Base-by-base conservation (phyloP, 257 asterid species). In the Solanum dulcamara region DNA sequence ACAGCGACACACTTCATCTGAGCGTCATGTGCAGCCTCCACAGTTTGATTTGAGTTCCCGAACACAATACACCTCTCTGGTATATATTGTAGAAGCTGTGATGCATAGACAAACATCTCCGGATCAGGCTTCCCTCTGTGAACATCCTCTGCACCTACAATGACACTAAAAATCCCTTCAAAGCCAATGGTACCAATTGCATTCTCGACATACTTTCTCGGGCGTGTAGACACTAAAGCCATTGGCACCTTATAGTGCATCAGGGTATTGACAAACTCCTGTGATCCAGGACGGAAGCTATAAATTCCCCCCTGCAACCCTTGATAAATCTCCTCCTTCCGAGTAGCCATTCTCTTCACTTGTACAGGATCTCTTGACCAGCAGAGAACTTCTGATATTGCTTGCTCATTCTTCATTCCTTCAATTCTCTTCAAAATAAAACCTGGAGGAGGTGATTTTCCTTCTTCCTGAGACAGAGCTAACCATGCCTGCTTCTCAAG, bases 341-440 rank as follows among this genome's bases (percentile, higher is more conserved):
- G 86, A 18, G 88, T 30, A 3, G 98, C 91, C 93, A 97, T 85
- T 89, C 95, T 89, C 87, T 86, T 94, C 80, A 95, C 22, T 62
- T 90, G 91, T 68, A 86, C 85, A 1, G 94, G 95, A 87, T 97
- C 98, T 83, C 99, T 92, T 3, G 98, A 92, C 99, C 98, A 97
- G 88, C 98, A 97, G 48, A 97, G 97, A 85, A 97, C 98, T 86
- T 97, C 98, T 0, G 97, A 90, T 26, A 97, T 95, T 2, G 98
- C 99, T 84, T 97, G 99, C 92, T 97, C 99, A 9, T 91, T 97
- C 85, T 97, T 97, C 99, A 97, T 97, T 37, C 99, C 99, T 87
- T 94, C 97, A 3, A 97, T 89, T 83, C 99, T 89, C 35, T 90
- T 87, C 48, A 97, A 95, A 87, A 97, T 85, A 88, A 94, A 94